phyloP scores from a whole-genome alignment of 371 early-diverging fungal genomes.

The Lichtheimia corymbifera region DNA sequence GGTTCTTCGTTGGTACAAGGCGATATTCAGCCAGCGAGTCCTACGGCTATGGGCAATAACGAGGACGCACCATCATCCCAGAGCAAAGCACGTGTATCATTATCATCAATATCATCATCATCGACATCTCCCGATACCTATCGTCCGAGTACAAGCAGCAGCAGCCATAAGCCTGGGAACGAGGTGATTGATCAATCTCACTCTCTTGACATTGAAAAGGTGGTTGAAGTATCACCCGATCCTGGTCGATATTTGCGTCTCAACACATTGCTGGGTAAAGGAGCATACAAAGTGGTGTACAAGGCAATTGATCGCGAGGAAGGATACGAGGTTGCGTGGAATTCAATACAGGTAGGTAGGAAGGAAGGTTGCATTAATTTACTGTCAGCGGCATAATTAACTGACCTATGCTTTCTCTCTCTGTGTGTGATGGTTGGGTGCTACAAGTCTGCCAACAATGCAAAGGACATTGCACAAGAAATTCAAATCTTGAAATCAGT shows the following conservation, averaged over 20 bases:
- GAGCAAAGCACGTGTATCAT: no score
- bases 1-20: no score
- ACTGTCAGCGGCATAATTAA: conserved; percentile 31
- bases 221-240: conserved; percentile 46
- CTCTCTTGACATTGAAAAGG: conserved; percentile 44
- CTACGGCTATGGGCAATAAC: no score
- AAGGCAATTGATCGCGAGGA: conserved; percentile 82
- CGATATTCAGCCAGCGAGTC: no score
- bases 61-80: no score
- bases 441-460: conserved; percentile 45
- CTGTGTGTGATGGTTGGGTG: no score
- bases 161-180: conserved; percentile 3
- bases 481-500: conserved; percentile 73
- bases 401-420: no score
- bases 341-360: conserved; percentile 45
- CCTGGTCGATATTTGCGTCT: conserved; percentile 42
- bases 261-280: conserved; percentile 47
- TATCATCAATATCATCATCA: no score
- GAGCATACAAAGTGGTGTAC: conserved; percentile 82
- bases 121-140: no score
- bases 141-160: no score
- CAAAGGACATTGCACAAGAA: conserved; percentile 64
- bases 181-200: conserved; percentile 49
- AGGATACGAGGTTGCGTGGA: conserved; percentile 88
- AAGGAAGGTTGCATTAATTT: neutral